Conservation (phyloP, 345 rosid species). For the Dipteronia dyeriana region DNA sequence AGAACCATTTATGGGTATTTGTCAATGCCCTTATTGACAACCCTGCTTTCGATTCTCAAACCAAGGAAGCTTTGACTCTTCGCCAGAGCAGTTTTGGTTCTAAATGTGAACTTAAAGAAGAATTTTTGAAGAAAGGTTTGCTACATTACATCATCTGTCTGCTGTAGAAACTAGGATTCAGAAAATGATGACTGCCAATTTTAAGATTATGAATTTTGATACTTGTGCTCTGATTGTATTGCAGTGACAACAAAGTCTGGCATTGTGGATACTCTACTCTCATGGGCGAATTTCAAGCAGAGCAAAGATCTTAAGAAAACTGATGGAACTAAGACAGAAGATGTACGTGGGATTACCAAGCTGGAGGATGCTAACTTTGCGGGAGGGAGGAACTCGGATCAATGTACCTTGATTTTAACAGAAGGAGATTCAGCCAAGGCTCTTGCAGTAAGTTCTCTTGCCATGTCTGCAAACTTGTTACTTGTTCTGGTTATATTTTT, state of each 20-base stretch:
- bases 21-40: slow-evolving; percentile 96
- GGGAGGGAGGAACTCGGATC: slow-evolving; percentile 74
- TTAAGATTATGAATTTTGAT: background rate
- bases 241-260: slow-evolving; percentile 79
- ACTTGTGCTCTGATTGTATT: slow-evolving; percentile 13
- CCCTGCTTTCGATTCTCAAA: slow-evolving; percentile 99
- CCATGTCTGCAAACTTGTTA: background rate
- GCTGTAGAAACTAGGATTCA: background rate
- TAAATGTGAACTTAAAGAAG: slow-evolving; percentile 84
- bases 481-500: background rate
- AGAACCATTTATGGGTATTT: slow-evolving; percentile 93
- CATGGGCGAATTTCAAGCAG: slow-evolving; percentile 91
- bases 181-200: background rate
- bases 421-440: slow-evolving; percentile 99
- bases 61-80: slow-evolving; percentile 96
- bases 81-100: slow-evolving; percentile 96
- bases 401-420: slow-evolving; percentile 87
- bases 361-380: slow-evolving; percentile 94
- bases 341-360: slow-evolving; percentile 62
- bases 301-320: slow-evolving; percentile 88
- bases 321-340: slow-evolving; percentile 77
- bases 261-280: slow-evolving; percentile 70
- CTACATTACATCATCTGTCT: slow-evolving; percentile 13
- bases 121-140: slow-evolving; percentile 83
- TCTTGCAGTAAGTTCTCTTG: slow-evolving; percentile 69